phyloP scores from a whole-genome alignment of 768 basidiomycete species.

The Macrolepiota dolichaula region DNA sequence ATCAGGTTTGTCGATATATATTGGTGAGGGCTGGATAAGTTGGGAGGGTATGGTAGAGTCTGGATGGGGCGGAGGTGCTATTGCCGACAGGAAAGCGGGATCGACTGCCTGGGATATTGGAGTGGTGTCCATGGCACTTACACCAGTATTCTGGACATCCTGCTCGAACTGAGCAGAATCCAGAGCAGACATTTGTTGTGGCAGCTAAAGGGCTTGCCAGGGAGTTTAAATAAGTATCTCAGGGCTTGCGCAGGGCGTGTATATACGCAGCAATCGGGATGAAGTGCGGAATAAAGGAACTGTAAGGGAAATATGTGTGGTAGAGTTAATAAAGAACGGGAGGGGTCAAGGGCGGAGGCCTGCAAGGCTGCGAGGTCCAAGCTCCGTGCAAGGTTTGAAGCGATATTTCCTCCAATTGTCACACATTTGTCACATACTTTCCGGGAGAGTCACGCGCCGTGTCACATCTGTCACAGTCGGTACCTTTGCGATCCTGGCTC shows the following conservation, averaged over 20 bases:
- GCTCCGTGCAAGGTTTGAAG: conserved; percentile 4
- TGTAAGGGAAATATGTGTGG: background rate
- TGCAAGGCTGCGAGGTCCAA: conserved; percentile 9
- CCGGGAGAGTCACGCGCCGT: background rate
- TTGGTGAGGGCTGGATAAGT: conserved; percentile 29
- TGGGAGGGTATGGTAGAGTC: conserved; percentile 20
- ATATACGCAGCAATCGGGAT: background rate
- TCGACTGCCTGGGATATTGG: conserved; percentile 26
- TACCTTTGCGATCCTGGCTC: conserved; percentile 8
- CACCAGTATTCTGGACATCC: conserved; percentile 24
- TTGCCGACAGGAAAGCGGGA: conserved; percentile 18
- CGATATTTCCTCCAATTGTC: conserved; percentile 11
- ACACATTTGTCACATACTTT: conserved; percentile 4
- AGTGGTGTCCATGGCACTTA: conserved; percentile 33
- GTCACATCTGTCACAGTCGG: background rate
- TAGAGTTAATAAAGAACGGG: background rate
- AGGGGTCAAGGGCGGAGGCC: conserved; percentile 2
- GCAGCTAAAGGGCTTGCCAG: background rate
- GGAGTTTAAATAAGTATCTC: conserved; percentile 17
- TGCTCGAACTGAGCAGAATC: conserved; percentile 28
- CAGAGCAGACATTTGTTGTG: conserved; percentile 17
- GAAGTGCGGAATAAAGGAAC: background rate
- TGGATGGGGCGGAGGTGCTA: conserved; percentile 18
- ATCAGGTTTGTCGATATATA: conserved; percentile 31
- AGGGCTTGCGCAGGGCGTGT: background rate